Percentiles rank a stretch among this genome's conserved stretches.
These are phyloP conservation scores for Cercospora sp. DNA, from an alignment of 2,329 filamentous ascomycete species.

Conservation along the genomic window DNA sequence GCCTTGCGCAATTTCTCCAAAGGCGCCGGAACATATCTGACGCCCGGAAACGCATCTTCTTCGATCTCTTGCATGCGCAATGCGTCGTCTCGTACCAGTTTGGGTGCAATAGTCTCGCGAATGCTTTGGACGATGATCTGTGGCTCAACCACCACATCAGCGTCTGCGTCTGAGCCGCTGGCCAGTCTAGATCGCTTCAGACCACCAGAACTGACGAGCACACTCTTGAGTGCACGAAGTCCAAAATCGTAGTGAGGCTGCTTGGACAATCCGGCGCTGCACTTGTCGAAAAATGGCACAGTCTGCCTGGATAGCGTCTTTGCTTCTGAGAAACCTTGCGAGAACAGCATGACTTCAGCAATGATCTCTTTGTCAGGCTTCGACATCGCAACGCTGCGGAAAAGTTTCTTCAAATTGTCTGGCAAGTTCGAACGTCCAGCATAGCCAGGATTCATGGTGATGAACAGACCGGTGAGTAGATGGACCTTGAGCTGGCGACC, in stretches of 20 bases:
- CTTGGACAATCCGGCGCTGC: conserved; percentile 77
- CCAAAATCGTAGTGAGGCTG: conserved; percentile 99
- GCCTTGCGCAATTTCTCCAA: conserved; percentile 76
- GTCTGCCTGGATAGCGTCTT: conserved; percentile 92
- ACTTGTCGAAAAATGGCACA: conserved; percentile 97
- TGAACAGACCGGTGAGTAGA: conserved; percentile 95
- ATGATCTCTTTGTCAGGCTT: conserved; percentile 99
- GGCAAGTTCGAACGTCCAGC: conserved; percentile 96
- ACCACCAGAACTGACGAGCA: conserved; percentile 94
- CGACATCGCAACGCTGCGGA: conserved; percentile 99
- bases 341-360: conserved; percentile 99
- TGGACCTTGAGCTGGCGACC: conserved; percentile 89
- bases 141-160: conserved; percentile 76
- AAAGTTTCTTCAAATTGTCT: conserved; percentile 98
- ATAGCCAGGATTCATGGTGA: conserved; percentile 99
- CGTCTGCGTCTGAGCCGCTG: conserved; percentile 52
- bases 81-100: conserved; percentile 90
- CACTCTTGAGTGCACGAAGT: conserved; percentile 95
- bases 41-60: conserved; percentile 81
- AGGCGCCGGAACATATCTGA: conserved; percentile 88
- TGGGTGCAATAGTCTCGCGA: conserved; percentile 96
- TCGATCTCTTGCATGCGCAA: conserved; percentile 86
- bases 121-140: conserved; percentile 99
- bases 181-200: conserved; percentile 83
- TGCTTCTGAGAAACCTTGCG: conserved; percentile 96